A percentile compares a stretch with the other conserved stretches of the same genome.
Evolutionary conservation across 495 filamentous ascomycete genomes (phyloP).

Genomic region (Talaromyces borbonicus): DNA sequence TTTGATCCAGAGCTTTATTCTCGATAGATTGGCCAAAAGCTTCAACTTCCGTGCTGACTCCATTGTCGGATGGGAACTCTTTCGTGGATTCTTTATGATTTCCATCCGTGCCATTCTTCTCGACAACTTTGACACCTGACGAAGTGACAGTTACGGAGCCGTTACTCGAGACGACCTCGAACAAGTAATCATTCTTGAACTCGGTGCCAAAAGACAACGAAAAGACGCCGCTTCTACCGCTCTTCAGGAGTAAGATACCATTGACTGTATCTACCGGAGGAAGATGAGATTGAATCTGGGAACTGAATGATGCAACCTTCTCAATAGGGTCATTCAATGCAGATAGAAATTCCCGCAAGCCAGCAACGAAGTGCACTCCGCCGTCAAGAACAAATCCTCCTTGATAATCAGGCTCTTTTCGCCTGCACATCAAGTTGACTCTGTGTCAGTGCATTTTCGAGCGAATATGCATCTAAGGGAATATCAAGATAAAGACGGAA

Average conservation of each 20-base stretch:
- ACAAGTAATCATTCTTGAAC: slow-evolving; percentile 19
- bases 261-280: slow-evolving; percentile 68
- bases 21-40: slow-evolving; percentile 53
- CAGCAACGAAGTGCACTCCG: slow-evolving; percentile 65
- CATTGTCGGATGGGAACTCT: slow-evolving; percentile 40
- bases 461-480: background rate
- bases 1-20: slow-evolving; percentile 35
- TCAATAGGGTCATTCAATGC: slow-evolving; percentile 32
- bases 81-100: slow-evolving; percentile 24
- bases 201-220: slow-evolving; percentile 48
- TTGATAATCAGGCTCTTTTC: slow-evolving; percentile 59
- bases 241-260: slow-evolving; percentile 44
- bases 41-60: slow-evolving; percentile 56
- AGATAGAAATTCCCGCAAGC: slow-evolving; percentile 49
- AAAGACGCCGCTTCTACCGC: slow-evolving; percentile 46
- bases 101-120: slow-evolving; percentile 13
- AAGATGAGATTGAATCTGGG: slow-evolving; percentile 54
- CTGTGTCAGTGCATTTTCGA: too few relatives aligned
- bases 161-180: slow-evolving; percentile 1
- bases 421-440: too few relatives aligned
- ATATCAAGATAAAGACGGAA: background rate
- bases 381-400: slow-evolving; percentile 74
- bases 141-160: slow-evolving; percentile 36
- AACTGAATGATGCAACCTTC: slow-evolving; percentile 33
- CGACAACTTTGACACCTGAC: slow-evolving; percentile 43